Evolutionary conservation across 2,329 filamentous ascomycete genomes (phyloP).

Genomic region (Cladosporium sp.): DNA sequence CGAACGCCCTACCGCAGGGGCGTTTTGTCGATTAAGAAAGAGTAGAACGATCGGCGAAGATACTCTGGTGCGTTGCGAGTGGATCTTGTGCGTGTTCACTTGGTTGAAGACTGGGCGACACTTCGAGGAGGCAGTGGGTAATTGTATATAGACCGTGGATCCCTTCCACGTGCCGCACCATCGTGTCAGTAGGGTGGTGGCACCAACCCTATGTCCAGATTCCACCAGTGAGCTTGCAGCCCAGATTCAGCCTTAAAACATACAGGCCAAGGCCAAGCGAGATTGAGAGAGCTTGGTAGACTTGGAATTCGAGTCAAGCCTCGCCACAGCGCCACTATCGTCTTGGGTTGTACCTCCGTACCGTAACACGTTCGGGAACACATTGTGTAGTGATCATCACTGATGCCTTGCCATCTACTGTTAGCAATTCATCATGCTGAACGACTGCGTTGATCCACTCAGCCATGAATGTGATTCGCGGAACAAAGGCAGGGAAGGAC

Average conservation of each 20-base stretch:
- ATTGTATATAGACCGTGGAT: not conserved
- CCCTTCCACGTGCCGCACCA: constrained; percentile 4
- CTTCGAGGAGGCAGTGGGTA: not conserved
- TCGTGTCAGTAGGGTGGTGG: not conserved
- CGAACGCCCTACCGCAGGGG: not conserved
- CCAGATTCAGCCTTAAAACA: not conserved
- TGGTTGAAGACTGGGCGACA: not conserved
- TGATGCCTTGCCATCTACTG: not conserved
- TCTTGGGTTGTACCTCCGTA: not conserved
- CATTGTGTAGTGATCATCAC: not conserved
- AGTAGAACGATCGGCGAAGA: not conserved
- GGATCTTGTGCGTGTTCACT: not conserved
- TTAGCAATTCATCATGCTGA: not conserved
- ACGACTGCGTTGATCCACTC: not conserved
- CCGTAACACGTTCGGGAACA: not conserved
- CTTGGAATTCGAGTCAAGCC: constrained; percentile 7
- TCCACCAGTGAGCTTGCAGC: constrained; percentile 17
- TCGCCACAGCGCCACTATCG: constrained; percentile 10
- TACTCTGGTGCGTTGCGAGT: not conserved
- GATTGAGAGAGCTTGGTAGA: not conserved
- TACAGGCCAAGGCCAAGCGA: not conserved
- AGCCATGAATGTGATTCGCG: constrained; percentile 3
- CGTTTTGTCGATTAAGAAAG: not conserved
- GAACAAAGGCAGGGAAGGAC: not conserved
- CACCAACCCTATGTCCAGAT: not conserved